Percentiles rank a stretch among this genome's conserved stretches.
phyloP scores from a whole-genome alignment of 2,329 filamentous ascomycete species.

The Xylaria sp. region DNA sequence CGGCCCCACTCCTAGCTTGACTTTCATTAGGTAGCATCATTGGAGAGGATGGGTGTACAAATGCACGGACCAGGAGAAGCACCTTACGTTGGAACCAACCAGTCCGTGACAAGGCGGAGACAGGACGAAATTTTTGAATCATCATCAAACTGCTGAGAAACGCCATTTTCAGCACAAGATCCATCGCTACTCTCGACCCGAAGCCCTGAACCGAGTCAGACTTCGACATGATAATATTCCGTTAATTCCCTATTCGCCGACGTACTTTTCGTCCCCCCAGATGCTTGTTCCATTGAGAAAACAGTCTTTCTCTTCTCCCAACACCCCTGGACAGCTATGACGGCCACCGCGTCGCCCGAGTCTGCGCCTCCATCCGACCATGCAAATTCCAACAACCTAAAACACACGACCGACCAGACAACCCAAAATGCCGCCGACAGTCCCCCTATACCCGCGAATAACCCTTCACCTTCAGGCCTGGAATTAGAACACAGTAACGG shows the following conservation, averaged over 20 bases:
- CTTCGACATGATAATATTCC: constrained; percentile 45
- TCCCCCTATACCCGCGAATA: constrained; percentile 5
- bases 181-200: constrained; percentile 49
- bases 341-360: constrained; percentile 61
- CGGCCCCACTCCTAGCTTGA: too few relatives aligned
- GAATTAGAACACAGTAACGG: constrained; percentile 15
- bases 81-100: constrained; percentile 17
- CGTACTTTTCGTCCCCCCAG: constrained; percentile 56
- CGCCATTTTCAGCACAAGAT: constrained; percentile 46
- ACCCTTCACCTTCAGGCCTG: constrained; percentile 24
- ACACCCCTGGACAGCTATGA: constrained; percentile 55
- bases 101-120: constrained; percentile 26
- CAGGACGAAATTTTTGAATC: constrained; percentile 40
- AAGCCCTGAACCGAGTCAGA: constrained; percentile 60
- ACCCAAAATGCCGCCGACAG: constrained; percentile 23
- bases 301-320: constrained; percentile 50
- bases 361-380: constrained; percentile 44
- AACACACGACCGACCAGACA: constrained; percentile 28
- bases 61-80: constrained; percentile 12
- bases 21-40: constrained; percentile 1
- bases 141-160: constrained; percentile 52
- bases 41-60: constrained; percentile 4
- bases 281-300: constrained; percentile 61
- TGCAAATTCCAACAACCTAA: constrained; percentile 14
- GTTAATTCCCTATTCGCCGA: constrained; percentile 55